Evolutionary conservation across 495 filamentous ascomycete genomes (phyloP).

Genomic region (Trichoderma parareesei): DNA sequence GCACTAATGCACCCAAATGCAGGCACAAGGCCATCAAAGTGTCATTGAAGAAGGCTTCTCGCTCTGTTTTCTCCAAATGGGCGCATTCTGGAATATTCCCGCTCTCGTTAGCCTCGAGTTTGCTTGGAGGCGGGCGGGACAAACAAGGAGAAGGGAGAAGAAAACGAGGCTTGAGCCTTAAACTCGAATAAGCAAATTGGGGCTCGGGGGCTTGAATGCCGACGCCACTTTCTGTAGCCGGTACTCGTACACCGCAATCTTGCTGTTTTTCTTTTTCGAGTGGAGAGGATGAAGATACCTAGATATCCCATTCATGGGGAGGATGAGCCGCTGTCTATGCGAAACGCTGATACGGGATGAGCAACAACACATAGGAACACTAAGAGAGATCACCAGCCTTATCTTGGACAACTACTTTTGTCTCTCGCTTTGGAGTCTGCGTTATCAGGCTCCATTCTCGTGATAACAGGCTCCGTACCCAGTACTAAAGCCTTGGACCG

Average conservation of each 20-base stretch:
- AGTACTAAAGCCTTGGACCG: not conserved
- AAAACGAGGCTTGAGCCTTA: not conserved
- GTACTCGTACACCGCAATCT: not conserved
- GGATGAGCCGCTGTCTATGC: too few species aligned
- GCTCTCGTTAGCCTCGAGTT: not conserved
- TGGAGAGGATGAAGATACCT: not conserved
- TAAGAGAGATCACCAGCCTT: too few species aligned
- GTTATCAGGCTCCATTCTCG: not conserved
- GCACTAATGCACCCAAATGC: not conserved
- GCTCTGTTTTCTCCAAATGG: not conserved
- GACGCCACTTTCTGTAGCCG: not conserved
- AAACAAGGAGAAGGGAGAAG: not conserved
- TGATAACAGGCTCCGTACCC: not conserved
- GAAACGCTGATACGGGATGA: too few species aligned
- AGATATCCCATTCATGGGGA: not conserved
- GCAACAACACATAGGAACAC: too few species aligned
- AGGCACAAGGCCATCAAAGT: not conserved
- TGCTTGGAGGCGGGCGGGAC: not conserved
- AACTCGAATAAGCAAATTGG: not conserved
- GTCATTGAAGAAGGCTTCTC: not conserved
- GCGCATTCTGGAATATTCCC: slow-evolving; percentile 1
- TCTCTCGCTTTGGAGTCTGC: too few species aligned
- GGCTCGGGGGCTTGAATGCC: not conserved
- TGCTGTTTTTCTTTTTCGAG: not conserved
- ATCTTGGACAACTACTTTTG: too few species aligned